These are phyloP conservation scores for Nicotiana tabacum DNA, from an alignment of 257 asterid species.

Conservation along the genomic window DNA sequence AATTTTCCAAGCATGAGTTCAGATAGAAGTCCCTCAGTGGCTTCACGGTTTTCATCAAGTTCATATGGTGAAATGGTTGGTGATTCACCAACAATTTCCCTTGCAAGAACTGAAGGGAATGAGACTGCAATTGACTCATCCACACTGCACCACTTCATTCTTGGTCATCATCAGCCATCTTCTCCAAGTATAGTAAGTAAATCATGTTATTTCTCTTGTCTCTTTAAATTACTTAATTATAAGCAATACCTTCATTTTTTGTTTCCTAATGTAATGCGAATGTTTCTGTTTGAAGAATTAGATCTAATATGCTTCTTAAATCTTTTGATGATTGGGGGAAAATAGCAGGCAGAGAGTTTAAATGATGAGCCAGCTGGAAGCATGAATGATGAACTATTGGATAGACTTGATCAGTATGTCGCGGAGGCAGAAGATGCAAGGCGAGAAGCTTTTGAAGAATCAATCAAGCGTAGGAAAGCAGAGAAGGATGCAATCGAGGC, in stretches of 20 bases:
- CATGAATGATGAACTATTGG: slow-evolving; percentile 26
- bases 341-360: slow-evolving; percentile 49
- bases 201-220: slow-evolving; percentile 3
- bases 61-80: slow-evolving; percentile 42
- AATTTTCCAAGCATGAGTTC: slow-evolving; percentile 24
- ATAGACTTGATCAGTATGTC: slow-evolving; percentile 54
- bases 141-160: slow-evolving; percentile 13
- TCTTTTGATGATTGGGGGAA: not conserved
- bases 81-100: slow-evolving; percentile 30
- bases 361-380: slow-evolving; percentile 28
- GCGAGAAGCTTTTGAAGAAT: slow-evolving; percentile 70
- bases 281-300: not conserved
- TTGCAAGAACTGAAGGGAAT: slow-evolving; percentile 22
- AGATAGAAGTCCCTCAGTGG: slow-evolving; percentile 48
- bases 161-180: slow-evolving; percentile 20
- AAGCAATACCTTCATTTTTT: not conserved
- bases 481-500: slow-evolving; percentile 62
- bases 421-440: slow-evolving; percentile 64
- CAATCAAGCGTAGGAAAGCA: slow-evolving; percentile 59
- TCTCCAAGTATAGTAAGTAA: slow-evolving; percentile 49
- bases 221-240: not conserved
- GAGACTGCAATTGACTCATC: slow-evolving; percentile 29
- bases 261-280: not conserved
- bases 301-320: not conserved
- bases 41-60: slow-evolving; percentile 46